Evolutionary conservation across 768 basidiomycete genomes (phyloP).

Genomic region (Lactifluus pinguis): DNA sequence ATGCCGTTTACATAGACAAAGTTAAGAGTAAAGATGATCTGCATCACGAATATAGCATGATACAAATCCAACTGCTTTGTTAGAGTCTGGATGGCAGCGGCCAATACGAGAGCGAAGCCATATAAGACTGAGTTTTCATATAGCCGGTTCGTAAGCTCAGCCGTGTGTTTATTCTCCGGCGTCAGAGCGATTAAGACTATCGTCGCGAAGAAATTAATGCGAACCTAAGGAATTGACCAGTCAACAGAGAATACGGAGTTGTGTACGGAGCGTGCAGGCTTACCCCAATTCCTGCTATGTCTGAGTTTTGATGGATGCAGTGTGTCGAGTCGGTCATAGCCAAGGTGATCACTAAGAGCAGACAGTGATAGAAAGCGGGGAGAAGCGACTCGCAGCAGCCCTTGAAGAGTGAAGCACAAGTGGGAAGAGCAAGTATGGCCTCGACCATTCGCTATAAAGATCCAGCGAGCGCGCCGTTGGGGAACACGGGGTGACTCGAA

Average conservation of each 20-base stretch:
- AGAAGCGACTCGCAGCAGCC: not conserved
- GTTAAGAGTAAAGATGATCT: not conserved
- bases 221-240: not conserved
- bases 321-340: not conserved
- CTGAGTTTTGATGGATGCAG: not conserved
- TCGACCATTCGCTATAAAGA: not conserved
- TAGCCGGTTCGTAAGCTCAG: not conserved
- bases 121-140: conserved; percentile 3
- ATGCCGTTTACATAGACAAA: conserved; percentile 2
- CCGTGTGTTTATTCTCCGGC: not conserved
- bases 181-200: not conserved
- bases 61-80: conserved; percentile 4
- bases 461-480: too few species aligned
- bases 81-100: conserved; percentile 1
- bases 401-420: not conserved
- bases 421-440: not conserved
- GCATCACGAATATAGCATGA: conserved; percentile 12
- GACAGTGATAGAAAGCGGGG: not conserved
- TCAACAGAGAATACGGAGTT: not conserved
- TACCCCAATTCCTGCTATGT: conserved; percentile 10
- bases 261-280: not conserved
- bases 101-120: conserved; percentile 4
- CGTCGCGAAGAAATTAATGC: conserved; percentile 9
- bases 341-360: too few species aligned
- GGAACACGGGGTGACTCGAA: too few species aligned